Conservation (phyloP, 2,329 filamentous ascomycete genomes). For the Ambrosiella cleistominuta region DNA sequence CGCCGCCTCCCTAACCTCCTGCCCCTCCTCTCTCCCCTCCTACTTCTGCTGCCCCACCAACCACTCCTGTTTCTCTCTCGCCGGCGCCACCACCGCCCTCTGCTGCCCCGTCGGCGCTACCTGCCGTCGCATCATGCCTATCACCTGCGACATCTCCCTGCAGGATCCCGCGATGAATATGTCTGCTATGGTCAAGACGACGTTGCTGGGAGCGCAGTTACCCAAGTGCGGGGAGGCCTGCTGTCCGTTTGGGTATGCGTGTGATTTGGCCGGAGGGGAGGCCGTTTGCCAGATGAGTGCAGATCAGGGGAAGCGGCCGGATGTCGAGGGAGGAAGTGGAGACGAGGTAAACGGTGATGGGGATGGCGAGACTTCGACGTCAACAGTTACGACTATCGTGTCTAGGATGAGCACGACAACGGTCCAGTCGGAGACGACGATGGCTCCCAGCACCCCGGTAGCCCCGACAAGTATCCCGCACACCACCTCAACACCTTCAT, state of each 20-base stretch:
- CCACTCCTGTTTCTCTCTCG: conserved; percentile 41
- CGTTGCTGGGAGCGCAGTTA: conserved; percentile 38
- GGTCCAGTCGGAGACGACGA: background rate
- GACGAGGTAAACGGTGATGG: background rate
- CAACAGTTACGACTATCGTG: background rate
- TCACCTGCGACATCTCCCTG: conserved; percentile 43
- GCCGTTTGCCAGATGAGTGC: conserved; percentile 31
- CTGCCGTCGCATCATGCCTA: conserved; percentile 45
- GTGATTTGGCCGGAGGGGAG: conserved; percentile 20
- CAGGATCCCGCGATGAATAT: conserved; percentile 43
- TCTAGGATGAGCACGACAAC: background rate
- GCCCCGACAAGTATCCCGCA: background rate
- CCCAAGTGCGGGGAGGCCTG: conserved; percentile 41
- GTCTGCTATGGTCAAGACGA: conserved; percentile 47
- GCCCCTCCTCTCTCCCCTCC: conserved; percentile 36
- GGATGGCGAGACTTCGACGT: background rate
- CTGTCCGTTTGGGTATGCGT: conserved; percentile 58
- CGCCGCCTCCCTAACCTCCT: conserved; percentile 28
- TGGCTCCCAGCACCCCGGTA: background rate
- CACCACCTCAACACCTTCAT: conserved; percentile 1
- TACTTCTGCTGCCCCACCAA: conserved; percentile 48
- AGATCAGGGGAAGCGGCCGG: conserved; percentile 30
- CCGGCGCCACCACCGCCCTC: conserved; percentile 46
- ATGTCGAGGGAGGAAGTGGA: conserved; percentile 13
- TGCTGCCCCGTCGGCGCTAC: conserved; percentile 46